Evolutionary conservation across 495 filamentous ascomycete species (phyloP).

Genomic region (Xylaria telfairii): DNA sequence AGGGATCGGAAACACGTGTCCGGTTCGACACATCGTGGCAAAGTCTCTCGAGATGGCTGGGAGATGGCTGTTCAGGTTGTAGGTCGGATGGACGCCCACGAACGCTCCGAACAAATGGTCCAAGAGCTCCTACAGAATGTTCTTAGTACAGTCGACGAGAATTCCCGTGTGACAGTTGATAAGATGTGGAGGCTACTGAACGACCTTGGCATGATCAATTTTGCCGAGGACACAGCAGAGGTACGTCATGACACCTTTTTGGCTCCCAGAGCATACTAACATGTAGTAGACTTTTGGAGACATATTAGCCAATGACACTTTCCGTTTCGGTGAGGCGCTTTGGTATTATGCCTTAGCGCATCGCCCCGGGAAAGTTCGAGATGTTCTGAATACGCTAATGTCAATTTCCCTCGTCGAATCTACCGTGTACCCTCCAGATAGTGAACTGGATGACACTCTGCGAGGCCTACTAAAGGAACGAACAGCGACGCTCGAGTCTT

Average conservation of each 20-base stretch:
- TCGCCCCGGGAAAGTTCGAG: slow-evolving; percentile 72
- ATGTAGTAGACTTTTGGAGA: slow-evolving; percentile 75
- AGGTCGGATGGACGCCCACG: slow-evolving; percentile 70
- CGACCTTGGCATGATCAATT: slow-evolving; percentile 69
- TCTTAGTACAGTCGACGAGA: slow-evolving; percentile 66
- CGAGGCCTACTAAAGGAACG: slow-evolving; percentile 68
- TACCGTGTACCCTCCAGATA: slow-evolving; percentile 70
- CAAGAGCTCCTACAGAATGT: slow-evolving; percentile 59
- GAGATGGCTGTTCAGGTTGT: slow-evolving; percentile 81
- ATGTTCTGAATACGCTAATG: slow-evolving; percentile 83
- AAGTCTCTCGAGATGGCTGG: slow-evolving; percentile 72
- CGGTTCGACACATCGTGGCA: slow-evolving; percentile 36
- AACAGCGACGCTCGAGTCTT: slow-evolving; percentile 65
- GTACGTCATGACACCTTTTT: slow-evolving; percentile 56
- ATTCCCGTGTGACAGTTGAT: slow-evolving; percentile 71
- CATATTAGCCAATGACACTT: slow-evolving; percentile 64
- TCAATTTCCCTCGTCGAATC: slow-evolving; percentile 86
- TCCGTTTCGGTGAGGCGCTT: slow-evolving; percentile 80
- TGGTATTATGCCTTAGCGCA: slow-evolving; percentile 87
- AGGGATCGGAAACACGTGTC: slow-evolving; percentile 49
- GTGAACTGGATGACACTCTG: slow-evolving; percentile 72
- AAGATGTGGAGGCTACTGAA: slow-evolving; percentile 74
- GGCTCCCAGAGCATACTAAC: slow-evolving; percentile 32
- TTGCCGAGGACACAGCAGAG: slow-evolving; percentile 76
- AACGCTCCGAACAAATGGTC: slow-evolving; percentile 70